Evolutionary conservation across 2,329 filamentous ascomycete genomes (phyloP), one percentile per base, ranked within the genome.

Genomic region (Didymella glomerata): DNA sequence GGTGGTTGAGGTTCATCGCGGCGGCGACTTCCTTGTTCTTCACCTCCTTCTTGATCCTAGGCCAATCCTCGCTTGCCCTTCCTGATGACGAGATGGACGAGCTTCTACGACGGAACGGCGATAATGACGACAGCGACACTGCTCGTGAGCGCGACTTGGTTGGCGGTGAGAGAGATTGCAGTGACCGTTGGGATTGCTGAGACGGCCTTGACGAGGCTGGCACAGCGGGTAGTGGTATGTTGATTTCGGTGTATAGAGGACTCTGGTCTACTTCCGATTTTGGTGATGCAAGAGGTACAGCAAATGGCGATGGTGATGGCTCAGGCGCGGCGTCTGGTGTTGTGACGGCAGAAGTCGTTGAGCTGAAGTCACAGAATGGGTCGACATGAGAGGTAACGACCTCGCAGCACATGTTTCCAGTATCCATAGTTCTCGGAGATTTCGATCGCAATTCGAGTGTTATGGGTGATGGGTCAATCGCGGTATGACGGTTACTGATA

Each of bases 211-310:
- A 32, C 22, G 54, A 55, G 20, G 66, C 45, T 22, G 66, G 64
- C 14, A 74, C 20, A 2, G 49, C 54, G 11, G 73, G 73, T 0
- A 76, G 62, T 4, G 72, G 72, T 25, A 76, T 75, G 53, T 71
- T 69, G 42, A 76, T 76, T 55, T 76, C 73, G 0, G 71, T 76
- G 57, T 74, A 76, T 0, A 75, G 68, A 4, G 73, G 71, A 10
- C 65, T 62, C 46, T 70, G 63, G 4, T 68, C 62, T 38, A 69
- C 63, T 40, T 68, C 63, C 27, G 57, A 14, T 13, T 56, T 45
- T 11, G 51, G 25, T 5, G 59, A 59, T 10, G 20, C 16, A 18
- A 42, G 20, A 20, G 56, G 41, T 14, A 47, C 50, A 28, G 11
- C 32, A 40, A 54, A 48, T 0, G 52, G 48, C 40, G 49, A 48